A percentile compares a stretch with the other conserved stretches of the same genome.
Conservation (phyloP, 306 rosid genomes). For the Castanospermum australe region DNA sequence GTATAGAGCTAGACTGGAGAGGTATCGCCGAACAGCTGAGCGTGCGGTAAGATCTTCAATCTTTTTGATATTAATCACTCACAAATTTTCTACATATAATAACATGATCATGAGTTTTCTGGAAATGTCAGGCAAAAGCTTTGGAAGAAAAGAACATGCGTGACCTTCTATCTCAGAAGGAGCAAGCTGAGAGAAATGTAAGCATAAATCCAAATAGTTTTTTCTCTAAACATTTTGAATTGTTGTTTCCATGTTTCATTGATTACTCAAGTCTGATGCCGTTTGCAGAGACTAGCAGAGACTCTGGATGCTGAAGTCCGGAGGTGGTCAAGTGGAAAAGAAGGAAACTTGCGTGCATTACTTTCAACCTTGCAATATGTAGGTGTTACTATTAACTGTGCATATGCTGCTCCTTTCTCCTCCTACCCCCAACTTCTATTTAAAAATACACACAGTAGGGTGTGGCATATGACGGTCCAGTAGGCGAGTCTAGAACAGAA, state of each 20-base stretch:
- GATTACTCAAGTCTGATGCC: conserved; percentile 30
- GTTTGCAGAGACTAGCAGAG: conserved; percentile 88
- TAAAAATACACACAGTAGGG: not conserved
- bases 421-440: conserved; percentile 14
- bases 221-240: conserved; percentile 7
- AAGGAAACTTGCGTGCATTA: conserved; percentile 96
- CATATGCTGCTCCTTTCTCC: not conserved
- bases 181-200: conserved; percentile 91
- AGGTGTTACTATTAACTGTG: conserved; percentile 38
- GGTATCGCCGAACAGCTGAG: conserved; percentile 86
- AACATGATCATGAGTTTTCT: conserved; percentile 30
- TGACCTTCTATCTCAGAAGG: conserved; percentile 80
- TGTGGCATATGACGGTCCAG: not conserved
- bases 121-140: conserved; percentile 77
- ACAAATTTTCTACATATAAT: not conserved
- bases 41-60: conserved; percentile 73
- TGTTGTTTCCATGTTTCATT: conserved; percentile 31
- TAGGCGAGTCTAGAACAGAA: not conserved
- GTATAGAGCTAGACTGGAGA: conserved; percentile 93
- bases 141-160: conserved; percentile 89
- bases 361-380: conserved; percentile 99
- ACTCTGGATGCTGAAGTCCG: conserved; percentile 92
- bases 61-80: conserved; percentile 2
- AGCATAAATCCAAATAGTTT: not conserved
- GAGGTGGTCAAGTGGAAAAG: conserved; percentile 99